These are phyloP conservation scores for Trichoderma asperellum DNA, from an alignment of 2,329 filamentous ascomycete species.

Conservation along the genomic window DNA sequence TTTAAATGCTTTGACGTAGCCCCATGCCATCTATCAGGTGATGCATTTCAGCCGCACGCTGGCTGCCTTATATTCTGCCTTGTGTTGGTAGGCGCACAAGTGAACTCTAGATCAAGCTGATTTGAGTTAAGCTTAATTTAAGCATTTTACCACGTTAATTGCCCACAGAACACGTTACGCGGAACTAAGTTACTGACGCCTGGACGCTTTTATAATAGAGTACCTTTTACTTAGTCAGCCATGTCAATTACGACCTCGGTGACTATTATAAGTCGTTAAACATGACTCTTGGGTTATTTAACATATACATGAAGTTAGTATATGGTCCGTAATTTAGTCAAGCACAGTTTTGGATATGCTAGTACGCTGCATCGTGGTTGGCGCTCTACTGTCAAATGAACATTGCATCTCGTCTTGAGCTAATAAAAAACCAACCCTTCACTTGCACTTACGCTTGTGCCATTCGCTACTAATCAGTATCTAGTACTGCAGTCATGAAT, in stretches of 20 bases:
- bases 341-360: background rate
- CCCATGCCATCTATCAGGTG: slow-evolving; percentile 1
- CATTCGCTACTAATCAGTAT: background rate
- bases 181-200: background rate
- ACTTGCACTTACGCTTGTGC: background rate
- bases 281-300: background rate
- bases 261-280: background rate
- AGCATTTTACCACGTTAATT: background rate
- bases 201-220: background rate
- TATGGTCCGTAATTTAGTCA: background rate
- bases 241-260: background rate
- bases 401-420: background rate
- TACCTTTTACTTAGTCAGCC: background rate
- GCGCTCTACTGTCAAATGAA: background rate
- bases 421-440: background rate
- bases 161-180: background rate
- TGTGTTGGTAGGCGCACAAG: background rate
- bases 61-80: slow-evolving; percentile 10
- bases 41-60: slow-evolving; percentile 29
- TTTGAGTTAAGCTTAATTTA: slow-evolving; percentile 10
- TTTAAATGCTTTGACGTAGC: background rate
- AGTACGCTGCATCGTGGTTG: background rate
- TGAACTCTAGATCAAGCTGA: background rate
- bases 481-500: background rate
- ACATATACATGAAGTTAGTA: background rate